phyloP scores from a whole-genome alignment of 75 land plant genomes.

The Picea glauca region DNA sequence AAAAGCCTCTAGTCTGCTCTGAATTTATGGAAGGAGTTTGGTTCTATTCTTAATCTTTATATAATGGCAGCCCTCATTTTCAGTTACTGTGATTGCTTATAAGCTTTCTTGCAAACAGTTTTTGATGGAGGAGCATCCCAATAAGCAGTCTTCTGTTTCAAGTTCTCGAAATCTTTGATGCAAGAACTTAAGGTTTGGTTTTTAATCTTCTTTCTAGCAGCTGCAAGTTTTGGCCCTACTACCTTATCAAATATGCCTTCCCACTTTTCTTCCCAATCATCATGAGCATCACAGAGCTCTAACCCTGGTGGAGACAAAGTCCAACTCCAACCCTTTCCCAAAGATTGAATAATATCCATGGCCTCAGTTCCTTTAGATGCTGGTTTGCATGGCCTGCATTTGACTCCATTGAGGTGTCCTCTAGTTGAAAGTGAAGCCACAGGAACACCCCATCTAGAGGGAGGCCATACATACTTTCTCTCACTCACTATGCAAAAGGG shows the following conservation, averaged over 20 bases:
- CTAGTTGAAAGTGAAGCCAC: constrained; percentile 66
- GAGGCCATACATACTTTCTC: constrained; percentile 57
- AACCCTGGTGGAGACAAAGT: constrained; percentile 34
- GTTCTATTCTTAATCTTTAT: no score
- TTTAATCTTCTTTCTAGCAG: constrained; percentile 21
- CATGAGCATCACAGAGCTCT: constrained; percentile 65
- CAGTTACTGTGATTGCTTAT: not conserved
- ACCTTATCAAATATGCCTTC: constrained; percentile 50
- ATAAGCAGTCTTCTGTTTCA: constrained; percentile 31
- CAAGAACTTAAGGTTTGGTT: constrained; percentile 35
- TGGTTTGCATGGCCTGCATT: constrained; percentile 86
- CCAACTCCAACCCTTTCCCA: constrained; percentile 73
- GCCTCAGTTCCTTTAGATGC: constrained; percentile 52
- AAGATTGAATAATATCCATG: constrained; percentile 18
- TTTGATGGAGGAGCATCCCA: constrained; percentile 43
- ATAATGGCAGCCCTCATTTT: no score
- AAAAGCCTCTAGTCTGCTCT: no score
- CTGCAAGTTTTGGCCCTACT: constrained; percentile 36
- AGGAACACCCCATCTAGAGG: constrained; percentile 58
- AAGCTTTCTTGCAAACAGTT: constrained; percentile 37
- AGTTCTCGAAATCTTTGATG: constrained; percentile 56
- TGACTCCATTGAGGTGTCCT: constrained; percentile 85
- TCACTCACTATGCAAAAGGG: constrained; percentile 67
- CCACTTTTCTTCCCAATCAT: constrained; percentile 73
- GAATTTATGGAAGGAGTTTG: no score